Base-by-base conservation (phyloP, 2,329 filamentous ascomycete species). In the Domatiomyces catenatus region DNA sequence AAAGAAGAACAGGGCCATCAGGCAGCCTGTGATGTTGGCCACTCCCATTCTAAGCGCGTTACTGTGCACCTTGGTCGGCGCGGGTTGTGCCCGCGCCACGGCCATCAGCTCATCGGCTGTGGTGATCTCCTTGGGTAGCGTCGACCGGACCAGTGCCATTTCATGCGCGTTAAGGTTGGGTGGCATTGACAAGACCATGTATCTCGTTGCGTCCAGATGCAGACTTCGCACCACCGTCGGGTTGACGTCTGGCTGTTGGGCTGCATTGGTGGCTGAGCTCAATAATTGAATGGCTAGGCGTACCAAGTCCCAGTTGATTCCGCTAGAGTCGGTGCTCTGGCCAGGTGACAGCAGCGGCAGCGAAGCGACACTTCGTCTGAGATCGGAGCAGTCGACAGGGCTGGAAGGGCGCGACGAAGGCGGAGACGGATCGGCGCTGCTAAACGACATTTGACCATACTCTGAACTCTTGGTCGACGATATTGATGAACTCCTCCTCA, bases 1-100 rank as follows among this genome's bases (percentile, higher is more conserved):
- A 2, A 51, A 42, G 12, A 48, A 18, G 2, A 51, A 12, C 17
- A 51, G 5, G 26, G 45, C 36, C 12, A 51, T 48, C 10, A 48
- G 5, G 10, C 2, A 43, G 36, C 42, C 44, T 3, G 48, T 44
- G 20, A 51, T 18, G 32, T 42, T 42, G 20, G 50, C 45, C 8
- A 26, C 48, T 36, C 32, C 39, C 24, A 18, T 17, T 15, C 50
- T 45, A 1, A 51, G 15, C 7, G 45, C 20, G n/a, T 47, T 50
- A 8, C n/a, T 22, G 17, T 26, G 39, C 5, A 7, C 12, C n/a
- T 47, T 19, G n/a, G 17, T 39, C 22, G 28, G 15, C 22, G 15
- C 18, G 7, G 32, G 44, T 17, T 45, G 20, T 18, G 26, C 28
- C 6, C 19, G 10, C 8, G 8, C 2, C 15, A 28, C 2, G 26